A percentile compares a stretch with the other conserved stretches of the same genome.
Evolutionary conservation across 495 filamentous ascomycete species (phyloP).

Genomic region (Beverwykella pulmonaria): DNA sequence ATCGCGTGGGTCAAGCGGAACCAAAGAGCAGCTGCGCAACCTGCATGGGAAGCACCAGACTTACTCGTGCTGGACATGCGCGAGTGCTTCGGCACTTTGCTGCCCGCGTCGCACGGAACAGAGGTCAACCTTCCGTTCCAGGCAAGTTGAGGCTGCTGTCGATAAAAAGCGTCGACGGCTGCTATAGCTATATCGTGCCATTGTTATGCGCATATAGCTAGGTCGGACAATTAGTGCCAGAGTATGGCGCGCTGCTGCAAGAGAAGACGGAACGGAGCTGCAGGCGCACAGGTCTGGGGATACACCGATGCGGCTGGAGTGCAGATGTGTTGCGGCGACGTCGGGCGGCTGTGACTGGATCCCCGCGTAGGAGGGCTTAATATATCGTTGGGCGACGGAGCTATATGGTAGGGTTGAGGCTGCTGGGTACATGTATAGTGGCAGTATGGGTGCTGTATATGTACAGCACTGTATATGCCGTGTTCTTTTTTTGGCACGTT

Average conservation of each 20-base stretch:
- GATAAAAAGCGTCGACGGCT: slow-evolving; percentile 27
- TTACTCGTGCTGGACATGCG: slow-evolving; percentile 44
- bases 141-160: slow-evolving; percentile 3
- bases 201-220: slow-evolving; percentile 35
- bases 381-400: slow-evolving; percentile 31
- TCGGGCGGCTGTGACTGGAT: slow-evolving; percentile 1
- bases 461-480: slow-evolving; percentile 5
- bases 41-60: slow-evolving; percentile 45
- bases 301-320: slow-evolving; percentile 13
- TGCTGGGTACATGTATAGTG: slow-evolving; percentile 35
- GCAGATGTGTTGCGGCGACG: slow-evolving; percentile 14
- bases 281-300: neutral
- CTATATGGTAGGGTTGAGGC: slow-evolving; percentile 19
- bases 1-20: slow-evolving; percentile 44
- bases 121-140: slow-evolving; percentile 26
- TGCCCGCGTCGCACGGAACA: slow-evolving; percentile 10
- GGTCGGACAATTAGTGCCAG: slow-evolving; percentile 24
- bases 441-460: slow-evolving; percentile 10
- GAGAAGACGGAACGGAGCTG: neutral
- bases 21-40: slow-evolving; percentile 38
- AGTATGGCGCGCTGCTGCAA: neutral
- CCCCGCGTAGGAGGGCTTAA: slow-evolving; percentile 6
- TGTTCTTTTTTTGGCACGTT: slow-evolving; percentile 24
- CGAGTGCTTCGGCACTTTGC: slow-evolving; percentile 40
- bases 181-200: slow-evolving; percentile 33